Percentiles rank a stretch among this genome's conserved stretches.
Conservation (phyloP, 768 basidiomycete genomes). For the Boletellus ananas region DNA sequence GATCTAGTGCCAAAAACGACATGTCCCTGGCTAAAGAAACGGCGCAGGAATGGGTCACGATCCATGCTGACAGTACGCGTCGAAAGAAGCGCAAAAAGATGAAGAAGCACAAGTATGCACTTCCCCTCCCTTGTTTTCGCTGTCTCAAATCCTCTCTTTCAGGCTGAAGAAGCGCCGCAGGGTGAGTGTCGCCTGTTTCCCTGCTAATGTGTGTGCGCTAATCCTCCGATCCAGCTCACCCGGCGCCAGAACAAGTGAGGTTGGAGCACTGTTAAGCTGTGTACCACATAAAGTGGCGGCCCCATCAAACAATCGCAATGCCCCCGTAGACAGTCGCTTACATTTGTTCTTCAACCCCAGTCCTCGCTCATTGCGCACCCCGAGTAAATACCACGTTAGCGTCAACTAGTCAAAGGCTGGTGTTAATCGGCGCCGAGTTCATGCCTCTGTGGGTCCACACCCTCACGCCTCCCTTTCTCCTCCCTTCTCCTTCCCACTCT, state of each 20-base stretch:
- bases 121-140: neutral
- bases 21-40: constrained; percentile 50
- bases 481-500: constrained; percentile 66
- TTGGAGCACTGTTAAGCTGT: neutral
- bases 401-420: neutral
- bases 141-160: constrained; percentile 9
- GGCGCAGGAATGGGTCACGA: constrained; percentile 59
- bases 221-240: constrained; percentile 39
- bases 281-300: neutral
- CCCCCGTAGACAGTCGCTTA: constrained; percentile 6
- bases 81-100: constrained; percentile 91
- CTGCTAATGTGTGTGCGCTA: constrained; percentile 8
- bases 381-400: neutral
- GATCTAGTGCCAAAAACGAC: constrained; percentile 51
- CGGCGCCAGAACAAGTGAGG: constrained; percentile 36
- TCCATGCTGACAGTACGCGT: constrained; percentile 76
- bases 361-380: neutral
- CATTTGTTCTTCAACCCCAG: constrained; percentile 2
- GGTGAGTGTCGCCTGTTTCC: constrained; percentile 43
- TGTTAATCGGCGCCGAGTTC: neutral
- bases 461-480: constrained; percentile 63
- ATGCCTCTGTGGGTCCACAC: constrained; percentile 50
- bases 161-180: constrained; percentile 90
- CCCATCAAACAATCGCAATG: neutral
- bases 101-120: constrained; percentile 90